phyloP scores from a whole-genome alignment of 805 yeast genomes.

The Kockiozyma suomiensis region DNA sequence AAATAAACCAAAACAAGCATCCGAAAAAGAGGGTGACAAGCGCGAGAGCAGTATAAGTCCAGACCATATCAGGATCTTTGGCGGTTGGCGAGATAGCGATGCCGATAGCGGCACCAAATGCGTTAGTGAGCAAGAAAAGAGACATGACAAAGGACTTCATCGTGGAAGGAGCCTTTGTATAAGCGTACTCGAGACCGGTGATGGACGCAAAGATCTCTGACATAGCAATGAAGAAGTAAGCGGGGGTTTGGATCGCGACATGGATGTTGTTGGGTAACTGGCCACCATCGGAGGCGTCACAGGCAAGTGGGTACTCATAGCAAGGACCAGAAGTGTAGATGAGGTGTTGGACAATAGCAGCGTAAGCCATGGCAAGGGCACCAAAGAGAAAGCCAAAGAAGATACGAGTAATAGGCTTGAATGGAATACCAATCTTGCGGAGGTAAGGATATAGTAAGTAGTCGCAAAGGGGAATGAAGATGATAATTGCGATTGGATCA shows the following conservation, averaged over 20 bases:
- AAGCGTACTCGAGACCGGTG: constrained; percentile 83
- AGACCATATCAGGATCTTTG: constrained; percentile 66
- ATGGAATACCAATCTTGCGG: constrained; percentile 53
- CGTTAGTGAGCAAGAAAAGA: constrained; percentile 67
- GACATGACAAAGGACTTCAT: constrained; percentile 67
- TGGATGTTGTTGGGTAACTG: constrained; percentile 57
- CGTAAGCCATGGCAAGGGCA: constrained; percentile 67
- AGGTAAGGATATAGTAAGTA: constrained; percentile 57
- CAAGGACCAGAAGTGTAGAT: constrained; percentile 76
- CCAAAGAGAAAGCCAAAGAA: constrained; percentile 69
- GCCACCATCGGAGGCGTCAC: constrained; percentile 48
- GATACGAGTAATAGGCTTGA: constrained; percentile 74
- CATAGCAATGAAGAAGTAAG: constrained; percentile 70
- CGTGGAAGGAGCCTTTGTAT: constrained; percentile 73
- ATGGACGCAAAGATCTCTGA: constrained; percentile 79
- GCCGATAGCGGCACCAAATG: constrained; percentile 78
- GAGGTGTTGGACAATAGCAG: constrained; percentile 71
- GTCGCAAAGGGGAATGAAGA: constrained; percentile 77
- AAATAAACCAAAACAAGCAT: constrained; percentile 60
- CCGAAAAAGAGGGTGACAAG: constrained; percentile 63
- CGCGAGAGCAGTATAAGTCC: constrained; percentile 69
- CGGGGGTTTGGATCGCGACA: constrained; percentile 72
- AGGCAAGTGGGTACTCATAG: constrained; percentile 61
- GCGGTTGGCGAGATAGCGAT: constrained; percentile 70
- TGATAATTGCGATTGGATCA: constrained; percentile 72